Conservation (phyloP, 176 grass and related monocot genomes). For the Poa annua region DNA sequence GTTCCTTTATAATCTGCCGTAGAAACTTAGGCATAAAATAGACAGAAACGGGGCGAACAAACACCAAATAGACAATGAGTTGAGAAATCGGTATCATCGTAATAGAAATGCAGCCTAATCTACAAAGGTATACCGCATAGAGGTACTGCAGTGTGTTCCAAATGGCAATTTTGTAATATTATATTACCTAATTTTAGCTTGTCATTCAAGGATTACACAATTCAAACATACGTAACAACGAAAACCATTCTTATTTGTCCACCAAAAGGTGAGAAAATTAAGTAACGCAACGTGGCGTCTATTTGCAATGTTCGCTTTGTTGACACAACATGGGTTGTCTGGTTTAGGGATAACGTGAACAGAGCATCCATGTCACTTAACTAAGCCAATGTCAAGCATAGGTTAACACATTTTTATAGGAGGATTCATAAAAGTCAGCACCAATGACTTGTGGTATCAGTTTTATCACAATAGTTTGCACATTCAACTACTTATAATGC, state of each 20-base stretch:
- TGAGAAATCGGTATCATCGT: not conserved
- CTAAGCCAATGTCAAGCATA: constrained; percentile 32
- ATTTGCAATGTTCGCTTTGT: not conserved
- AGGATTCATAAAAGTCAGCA: constrained; percentile 9
- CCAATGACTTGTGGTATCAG: not conserved
- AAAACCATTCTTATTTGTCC: not conserved
- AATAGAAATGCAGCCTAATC: not conserved
- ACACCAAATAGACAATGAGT: not conserved
- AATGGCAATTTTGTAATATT: not conserved
- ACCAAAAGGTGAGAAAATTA: not conserved
- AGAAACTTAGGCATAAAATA: not conserved
- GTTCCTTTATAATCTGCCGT: not conserved
- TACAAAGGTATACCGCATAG: not conserved
- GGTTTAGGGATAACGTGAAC: constrained; percentile 26
- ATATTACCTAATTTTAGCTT: not conserved
- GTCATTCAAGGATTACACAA: not conserved
- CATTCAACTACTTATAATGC: not conserved
- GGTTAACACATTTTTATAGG: not conserved
- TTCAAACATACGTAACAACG: not conserved
- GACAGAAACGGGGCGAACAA: not conserved
- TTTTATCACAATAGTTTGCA: not conserved
- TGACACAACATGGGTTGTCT: constrained; percentile 10
- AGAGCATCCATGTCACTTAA: not conserved
- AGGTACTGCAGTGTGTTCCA: not conserved
- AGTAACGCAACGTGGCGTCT: not conserved